phyloP scores from a whole-genome alignment of 371 early-diverging fungal species.

The Lichtheimia ornata region DNA sequence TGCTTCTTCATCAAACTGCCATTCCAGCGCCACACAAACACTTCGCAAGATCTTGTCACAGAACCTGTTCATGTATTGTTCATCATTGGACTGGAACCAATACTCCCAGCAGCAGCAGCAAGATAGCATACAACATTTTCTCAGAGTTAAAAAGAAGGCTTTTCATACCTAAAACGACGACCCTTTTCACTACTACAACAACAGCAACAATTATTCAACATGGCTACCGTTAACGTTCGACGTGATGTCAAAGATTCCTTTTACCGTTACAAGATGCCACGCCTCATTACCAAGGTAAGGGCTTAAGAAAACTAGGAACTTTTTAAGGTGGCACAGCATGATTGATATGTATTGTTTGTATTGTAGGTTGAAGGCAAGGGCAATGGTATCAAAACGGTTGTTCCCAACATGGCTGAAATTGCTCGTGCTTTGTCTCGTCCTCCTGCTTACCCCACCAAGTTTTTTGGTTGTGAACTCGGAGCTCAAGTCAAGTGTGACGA shows the following conservation, averaged over 20 bases:
- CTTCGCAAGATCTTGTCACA: constrained; percentile 14
- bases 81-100: constrained; percentile 47
- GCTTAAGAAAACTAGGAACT: neutral
- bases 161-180: constrained; percentile 14
- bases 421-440: constrained; percentile 92
- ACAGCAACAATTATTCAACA: constrained; percentile 27
- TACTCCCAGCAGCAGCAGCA: constrained; percentile 35
- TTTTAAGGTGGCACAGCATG: neutral
- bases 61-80: constrained; percentile 51
- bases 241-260: constrained; percentile 91
- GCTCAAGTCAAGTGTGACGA: constrained; percentile 93
- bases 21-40: neutral
- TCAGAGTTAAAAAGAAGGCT: constrained; percentile 50
- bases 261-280: constrained; percentile 99
- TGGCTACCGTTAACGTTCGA: constrained; percentile 85
- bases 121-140: constrained; percentile 47
- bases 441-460: constrained; percentile 90
- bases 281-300: constrained; percentile 81
- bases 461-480: constrained; percentile 96
- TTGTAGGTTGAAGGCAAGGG: constrained; percentile 95
- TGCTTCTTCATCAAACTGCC: neutral
- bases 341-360: neutral
- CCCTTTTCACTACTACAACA: constrained; percentile 13
- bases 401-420: constrained; percentile 97
- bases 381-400: constrained; percentile 98